Conservation (phyloP, 306 rosid species). For the Cicer arietinum region DNA sequence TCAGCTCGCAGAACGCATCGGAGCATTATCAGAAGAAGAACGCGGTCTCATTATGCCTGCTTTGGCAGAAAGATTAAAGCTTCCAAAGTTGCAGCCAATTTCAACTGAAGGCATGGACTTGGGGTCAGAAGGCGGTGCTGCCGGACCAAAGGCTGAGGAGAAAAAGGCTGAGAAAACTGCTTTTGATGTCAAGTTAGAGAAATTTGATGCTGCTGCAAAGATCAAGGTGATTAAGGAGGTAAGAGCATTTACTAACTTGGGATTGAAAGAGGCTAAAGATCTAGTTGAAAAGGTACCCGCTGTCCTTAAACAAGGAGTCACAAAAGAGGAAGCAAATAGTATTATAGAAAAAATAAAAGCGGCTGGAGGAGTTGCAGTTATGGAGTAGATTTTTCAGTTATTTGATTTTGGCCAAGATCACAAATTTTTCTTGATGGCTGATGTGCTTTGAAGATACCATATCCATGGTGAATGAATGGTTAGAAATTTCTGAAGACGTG, state of each 20-base stretch:
- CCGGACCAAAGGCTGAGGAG: constrained; percentile 56
- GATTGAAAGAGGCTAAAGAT: constrained; percentile 66
- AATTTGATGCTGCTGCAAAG: constrained; percentile 58
- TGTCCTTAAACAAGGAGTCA: constrained; percentile 56
- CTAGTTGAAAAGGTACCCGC: constrained; percentile 60
- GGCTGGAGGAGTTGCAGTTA: constrained; percentile 60
- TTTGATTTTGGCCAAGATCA: constrained; percentile 35
- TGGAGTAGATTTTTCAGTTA: constrained; percentile 48
- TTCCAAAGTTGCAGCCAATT: constrained; percentile 60
- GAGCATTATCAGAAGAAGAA: constrained; percentile 52
- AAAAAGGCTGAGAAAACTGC: constrained; percentile 61
- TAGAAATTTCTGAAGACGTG: constrained; percentile 29
- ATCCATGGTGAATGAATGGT: constrained; percentile 11
- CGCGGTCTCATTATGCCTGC: constrained; percentile 55
- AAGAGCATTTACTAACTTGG: constrained; percentile 55
- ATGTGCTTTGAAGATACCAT: constrained; percentile 18
- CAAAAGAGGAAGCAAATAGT: constrained; percentile 62
- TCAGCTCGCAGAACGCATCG: constrained; percentile 58
- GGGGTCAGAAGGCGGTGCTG: constrained; percentile 44
- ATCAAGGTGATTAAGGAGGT: constrained; percentile 67
- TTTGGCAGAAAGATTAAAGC: constrained; percentile 49
- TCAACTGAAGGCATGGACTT: constrained; percentile 60
- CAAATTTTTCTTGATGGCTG: constrained; percentile 25
- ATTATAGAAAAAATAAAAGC: constrained; percentile 57
- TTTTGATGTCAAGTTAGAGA: constrained; percentile 59